phyloP scores from a whole-genome alignment of 2,329 filamentous ascomycete species.

The Epichloe gansuensis region DNA sequence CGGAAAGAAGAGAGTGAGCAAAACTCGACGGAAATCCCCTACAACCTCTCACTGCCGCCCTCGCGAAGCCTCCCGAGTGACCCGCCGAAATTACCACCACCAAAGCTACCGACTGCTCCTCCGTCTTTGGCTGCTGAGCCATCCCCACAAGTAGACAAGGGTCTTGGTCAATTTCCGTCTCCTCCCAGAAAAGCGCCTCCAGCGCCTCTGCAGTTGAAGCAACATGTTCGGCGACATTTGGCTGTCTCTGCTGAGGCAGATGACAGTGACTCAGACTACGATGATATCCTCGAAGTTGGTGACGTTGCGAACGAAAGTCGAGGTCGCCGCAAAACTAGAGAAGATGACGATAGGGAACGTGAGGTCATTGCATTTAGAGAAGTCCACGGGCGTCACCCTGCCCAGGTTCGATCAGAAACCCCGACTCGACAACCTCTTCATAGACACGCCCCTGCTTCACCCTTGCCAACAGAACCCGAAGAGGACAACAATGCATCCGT shows the following conservation, averaged over 20 bases:
- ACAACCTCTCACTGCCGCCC: conserved; percentile 39
- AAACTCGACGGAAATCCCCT: conserved; percentile 32
- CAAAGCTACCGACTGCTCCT: conserved; percentile 30
- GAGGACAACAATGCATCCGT: conserved; percentile 25
- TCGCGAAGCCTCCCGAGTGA: conserved; percentile 42
- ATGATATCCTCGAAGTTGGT: conserved; percentile 59
- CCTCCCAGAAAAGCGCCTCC: conserved; percentile 72
- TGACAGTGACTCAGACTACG: conserved; percentile 69
- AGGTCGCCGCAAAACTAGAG: conserved; percentile 70
- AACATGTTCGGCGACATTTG: conserved; percentile 13
- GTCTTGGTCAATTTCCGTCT: conserved; percentile 39
- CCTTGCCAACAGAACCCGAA: background rate
- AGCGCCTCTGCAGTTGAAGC: conserved; percentile 60
- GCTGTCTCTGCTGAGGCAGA: conserved; percentile 36
- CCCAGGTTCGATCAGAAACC: conserved; percentile 37
- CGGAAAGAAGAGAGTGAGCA: conserved; percentile 32
- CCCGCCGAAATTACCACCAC: conserved; percentile 39
- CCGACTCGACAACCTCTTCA: background rate
- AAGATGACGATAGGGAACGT: conserved; percentile 72
- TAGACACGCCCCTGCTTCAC: background rate
- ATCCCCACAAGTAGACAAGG: conserved; percentile 31
- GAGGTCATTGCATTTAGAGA: conserved; percentile 55
- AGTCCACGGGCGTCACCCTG: conserved; percentile 56
- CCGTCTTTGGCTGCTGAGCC: conserved; percentile 30
- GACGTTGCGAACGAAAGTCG: conserved; percentile 49